phyloP scores from a whole-genome alignment of 2,329 filamentous ascomycete species.

The Cadophora sp. region DNA sequence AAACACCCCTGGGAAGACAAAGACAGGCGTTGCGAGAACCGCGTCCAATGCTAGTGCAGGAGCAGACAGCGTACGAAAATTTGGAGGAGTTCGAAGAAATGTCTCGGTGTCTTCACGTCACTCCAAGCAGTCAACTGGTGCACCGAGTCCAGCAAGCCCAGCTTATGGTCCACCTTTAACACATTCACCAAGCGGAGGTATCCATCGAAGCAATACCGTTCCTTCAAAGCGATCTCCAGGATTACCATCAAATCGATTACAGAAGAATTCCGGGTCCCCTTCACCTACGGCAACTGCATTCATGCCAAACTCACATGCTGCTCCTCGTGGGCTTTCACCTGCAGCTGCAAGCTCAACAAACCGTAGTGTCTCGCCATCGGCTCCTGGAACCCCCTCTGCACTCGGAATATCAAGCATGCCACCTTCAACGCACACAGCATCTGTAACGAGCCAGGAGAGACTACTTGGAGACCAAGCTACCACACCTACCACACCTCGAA shows the following conservation, averaged over 20 bases:
- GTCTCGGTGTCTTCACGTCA: slow-evolving; percentile 91
- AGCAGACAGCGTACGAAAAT: slow-evolving; percentile 84
- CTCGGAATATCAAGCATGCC: slow-evolving; percentile 36
- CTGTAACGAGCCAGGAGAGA: slow-evolving; percentile 58
- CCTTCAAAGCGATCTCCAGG: slow-evolving; percentile 88
- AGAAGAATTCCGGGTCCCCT: slow-evolving; percentile 59
- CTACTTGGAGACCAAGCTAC: slow-evolving; percentile 47
- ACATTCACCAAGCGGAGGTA: slow-evolving; percentile 60
- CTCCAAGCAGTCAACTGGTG: slow-evolving; percentile 76
- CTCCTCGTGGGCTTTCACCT: slow-evolving; percentile 38
- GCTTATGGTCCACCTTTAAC: slow-evolving; percentile 60
- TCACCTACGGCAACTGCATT: slow-evolving; percentile 49
- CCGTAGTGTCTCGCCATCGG: slow-evolving; percentile 36
- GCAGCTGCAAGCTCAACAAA: slow-evolving; percentile 28
- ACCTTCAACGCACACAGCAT: slow-evolving; percentile 33
- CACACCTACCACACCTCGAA: slow-evolving; percentile 66
- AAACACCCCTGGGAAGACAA: slow-evolving; percentile 59
- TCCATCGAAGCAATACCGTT: slow-evolving; percentile 88
- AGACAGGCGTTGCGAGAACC: slow-evolving; percentile 72
- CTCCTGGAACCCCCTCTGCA: slow-evolving; percentile 33
- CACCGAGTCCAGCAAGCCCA: slow-evolving; percentile 73
- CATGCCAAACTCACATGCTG: slow-evolving; percentile 44
- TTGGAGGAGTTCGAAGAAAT: slow-evolving; percentile 82
- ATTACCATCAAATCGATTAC: slow-evolving; percentile 71
- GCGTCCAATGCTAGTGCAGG: slow-evolving; percentile 88